Evolutionary conservation across 441 rosid genomes (phyloP).

Genomic region (Lepidium campestre): DNA sequence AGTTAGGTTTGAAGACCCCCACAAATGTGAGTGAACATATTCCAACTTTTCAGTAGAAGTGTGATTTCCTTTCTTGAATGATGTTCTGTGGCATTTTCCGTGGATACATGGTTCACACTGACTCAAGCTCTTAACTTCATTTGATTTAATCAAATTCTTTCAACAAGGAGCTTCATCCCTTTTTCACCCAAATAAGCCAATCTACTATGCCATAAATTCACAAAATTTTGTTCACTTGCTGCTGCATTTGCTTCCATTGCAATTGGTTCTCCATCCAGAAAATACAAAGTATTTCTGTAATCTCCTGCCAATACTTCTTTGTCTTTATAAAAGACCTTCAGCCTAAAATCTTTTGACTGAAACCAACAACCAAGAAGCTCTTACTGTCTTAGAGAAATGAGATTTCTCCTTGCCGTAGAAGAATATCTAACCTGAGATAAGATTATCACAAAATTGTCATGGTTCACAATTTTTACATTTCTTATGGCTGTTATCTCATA

Average conservation of each 20-base stretch:
- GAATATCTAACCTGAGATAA: not conserved
- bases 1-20: not conserved
- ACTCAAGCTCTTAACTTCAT: not conserved
- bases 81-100: not conserved
- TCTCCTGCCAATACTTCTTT: not conserved
- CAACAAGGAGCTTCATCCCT: not conserved
- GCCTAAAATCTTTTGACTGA: not conserved
- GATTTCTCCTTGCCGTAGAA: not conserved
- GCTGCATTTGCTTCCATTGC: not conserved
- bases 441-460: not conserved
- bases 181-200: not conserved
- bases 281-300: not conserved
- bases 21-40: not conserved
- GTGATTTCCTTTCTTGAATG: not conserved
- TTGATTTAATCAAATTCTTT: not conserved
- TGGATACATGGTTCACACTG: not conserved
- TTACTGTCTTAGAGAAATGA: not conserved
- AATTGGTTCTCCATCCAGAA: not conserved
- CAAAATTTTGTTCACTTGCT: fast-evolving
- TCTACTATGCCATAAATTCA: not conserved
- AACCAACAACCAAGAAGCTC: not conserved
- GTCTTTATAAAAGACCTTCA: not conserved
- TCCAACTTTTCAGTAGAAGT: not conserved
- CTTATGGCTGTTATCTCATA: not conserved
- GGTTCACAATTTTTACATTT: not conserved